Evolutionary conservation across 805 yeast genomes (phyloP), one percentile per base, ranked within the genome.

Genomic region (Teunomyces stri): DNA sequence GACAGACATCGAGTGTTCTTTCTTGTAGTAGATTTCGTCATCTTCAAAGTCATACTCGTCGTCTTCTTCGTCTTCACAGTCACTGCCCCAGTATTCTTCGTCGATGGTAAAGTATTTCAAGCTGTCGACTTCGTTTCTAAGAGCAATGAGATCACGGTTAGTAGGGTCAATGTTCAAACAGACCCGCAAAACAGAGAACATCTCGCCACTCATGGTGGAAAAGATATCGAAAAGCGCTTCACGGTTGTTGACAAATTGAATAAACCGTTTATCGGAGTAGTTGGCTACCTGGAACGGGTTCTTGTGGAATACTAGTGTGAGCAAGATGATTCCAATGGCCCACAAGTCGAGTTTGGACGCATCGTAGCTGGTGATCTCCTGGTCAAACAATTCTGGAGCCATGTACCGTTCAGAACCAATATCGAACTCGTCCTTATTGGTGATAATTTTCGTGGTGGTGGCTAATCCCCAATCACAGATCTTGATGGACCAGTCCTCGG

Each of bases 151-250:
- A 57, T 84, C 84, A 59, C 98, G 82, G 67, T 91, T 89, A 22
- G 78, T 76, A 0, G 98, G 98, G 68, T 91, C 96, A 48, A 92
- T 79, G 10, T 95, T 85, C 47, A 92, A 73, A 51, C 87, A 77
- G 54, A 80, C 80, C 48, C 96, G 78, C 60, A 91, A 75, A 0
- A 88, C 95, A n/a, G 85, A 81, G 62, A 89, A 92, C 58, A 90
- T 78, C 60, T 90, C 97, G 44, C 81, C 82, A 44, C 94, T 81
- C 89, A 92, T 85, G 4, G 90, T 74, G 13, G 96, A 90, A 64
- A 91, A 92, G 36, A 90, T 87, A 68, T 92, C 98, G 68, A 89
- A 90, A 41, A 92, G 71, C 1, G 95, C 86, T 65, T 92, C 97
- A 55, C 97, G 79, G 58, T 88, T 87, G 29, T 85, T 80, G 10